phyloP scores from a whole-genome alignment of 78 protist species.

The Mantamonas sphyraenae region DNA sequence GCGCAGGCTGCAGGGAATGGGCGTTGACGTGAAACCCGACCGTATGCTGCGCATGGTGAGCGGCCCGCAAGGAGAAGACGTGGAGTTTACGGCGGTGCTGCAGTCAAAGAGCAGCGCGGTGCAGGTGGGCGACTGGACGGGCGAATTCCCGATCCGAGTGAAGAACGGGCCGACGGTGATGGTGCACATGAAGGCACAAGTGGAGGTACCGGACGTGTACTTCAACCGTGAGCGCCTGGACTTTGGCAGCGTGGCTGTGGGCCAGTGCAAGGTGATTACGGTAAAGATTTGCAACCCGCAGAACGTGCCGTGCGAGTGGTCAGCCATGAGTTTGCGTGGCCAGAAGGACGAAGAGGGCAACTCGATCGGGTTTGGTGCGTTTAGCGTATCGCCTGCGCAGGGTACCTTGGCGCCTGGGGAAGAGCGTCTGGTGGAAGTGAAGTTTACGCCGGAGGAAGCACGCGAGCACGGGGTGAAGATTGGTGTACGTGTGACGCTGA shows the following conservation, averaged over 20 bases:
- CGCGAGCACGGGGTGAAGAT: conserved; percentile 1
- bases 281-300: conserved; percentile 1
- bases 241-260: conserved; percentile 27
- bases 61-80: conserved; percentile 17
- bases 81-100: conserved; percentile 14
- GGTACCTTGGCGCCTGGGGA: neutral
- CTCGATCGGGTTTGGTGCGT: neutral
- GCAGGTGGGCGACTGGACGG: too few relatives aligned
- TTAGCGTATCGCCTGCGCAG: neutral
- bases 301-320: conserved; percentile 18
- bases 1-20: neutral
- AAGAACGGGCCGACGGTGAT: conserved; percentile 25
- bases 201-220: conserved; percentile 43
- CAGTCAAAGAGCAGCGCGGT: neutral
- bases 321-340: neutral
- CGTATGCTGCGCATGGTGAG: conserved; percentile 17
- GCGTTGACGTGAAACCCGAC: conserved; percentile 33
- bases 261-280: conserved; percentile 2
- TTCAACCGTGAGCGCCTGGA: conserved; percentile 8
- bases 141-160: too few relatives aligned
- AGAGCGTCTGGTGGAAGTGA: too few relatives aligned
- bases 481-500: neutral
- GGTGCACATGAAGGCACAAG: conserved; percentile 21
- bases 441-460: conserved; percentile 2
- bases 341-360: neutral